Evolutionary conservation across 495 filamentous ascomycete species (phyloP).

Genomic region (Lophium mytilinum): DNA sequence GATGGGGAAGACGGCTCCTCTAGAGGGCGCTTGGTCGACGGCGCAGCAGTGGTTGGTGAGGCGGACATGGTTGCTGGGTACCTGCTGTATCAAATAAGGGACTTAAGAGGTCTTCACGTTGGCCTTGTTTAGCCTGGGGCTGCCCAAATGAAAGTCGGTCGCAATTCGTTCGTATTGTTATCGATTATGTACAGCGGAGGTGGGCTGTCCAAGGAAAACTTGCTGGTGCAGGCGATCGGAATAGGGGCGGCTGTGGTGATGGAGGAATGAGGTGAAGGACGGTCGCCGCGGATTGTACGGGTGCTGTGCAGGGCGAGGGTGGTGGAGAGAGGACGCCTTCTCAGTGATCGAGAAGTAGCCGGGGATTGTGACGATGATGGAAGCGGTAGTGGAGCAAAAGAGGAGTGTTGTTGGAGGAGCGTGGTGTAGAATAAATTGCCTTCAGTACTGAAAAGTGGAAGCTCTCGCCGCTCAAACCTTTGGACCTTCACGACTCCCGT

Average conservation of each 20-base stretch:
- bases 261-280: slow-evolving; percentile 25
- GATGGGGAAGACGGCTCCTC: slow-evolving; percentile 95
- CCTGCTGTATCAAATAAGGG: slow-evolving; percentile 1
- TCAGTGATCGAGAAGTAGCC: slow-evolving; percentile 14
- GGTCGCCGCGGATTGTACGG: slow-evolving; percentile 17
- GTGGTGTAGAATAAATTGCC: slow-evolving; percentile 7
- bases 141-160: slow-evolving; percentile 8
- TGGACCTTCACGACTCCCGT: not conserved
- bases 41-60: slow-evolving; percentile 48
- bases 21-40: slow-evolving; percentile 82
- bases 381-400: not conserved
- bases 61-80: slow-evolving; percentile 48
- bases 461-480: slow-evolving; percentile 13
- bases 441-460: slow-evolving; percentile 3
- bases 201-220: slow-evolving; percentile 74
- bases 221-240: slow-evolving; percentile 59
- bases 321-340: slow-evolving; percentile 16
- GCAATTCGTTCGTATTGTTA: slow-evolving; percentile 43
- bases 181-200: slow-evolving; percentile 81
- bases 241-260: slow-evolving; percentile 24
- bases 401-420: slow-evolving; percentile 8
- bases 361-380: slow-evolving; percentile 16
- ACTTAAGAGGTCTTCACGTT: slow-evolving; percentile 11
- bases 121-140: not conserved
- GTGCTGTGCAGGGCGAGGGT: slow-evolving; percentile 18